Evolutionary conservation across 768 basidiomycete genomes (phyloP).

Genomic region (Boletus bicolor): DNA sequence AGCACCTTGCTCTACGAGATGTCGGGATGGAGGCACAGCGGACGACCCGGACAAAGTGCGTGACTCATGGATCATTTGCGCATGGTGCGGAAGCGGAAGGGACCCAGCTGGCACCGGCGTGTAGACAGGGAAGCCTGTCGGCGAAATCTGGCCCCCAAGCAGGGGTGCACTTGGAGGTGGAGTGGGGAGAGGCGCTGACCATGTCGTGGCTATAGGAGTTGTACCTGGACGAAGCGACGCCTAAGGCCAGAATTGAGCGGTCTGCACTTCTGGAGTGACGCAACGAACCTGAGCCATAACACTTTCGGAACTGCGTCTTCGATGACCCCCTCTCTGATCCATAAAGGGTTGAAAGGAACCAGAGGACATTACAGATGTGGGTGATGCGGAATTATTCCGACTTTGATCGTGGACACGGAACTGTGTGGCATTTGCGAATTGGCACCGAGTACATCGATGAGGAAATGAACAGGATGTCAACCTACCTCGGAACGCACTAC

Average conservation of each 20-base stretch:
- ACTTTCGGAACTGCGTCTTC: slow-evolving; percentile 18
- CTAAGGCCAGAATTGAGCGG: slow-evolving; percentile 7
- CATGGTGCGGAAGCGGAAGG: slow-evolving; percentile 6
- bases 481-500: slow-evolving; percentile 12
- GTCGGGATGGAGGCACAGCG: neutral
- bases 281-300: slow-evolving; percentile 19
- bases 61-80: neutral
- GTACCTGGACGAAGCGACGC: slow-evolving; percentile 9
- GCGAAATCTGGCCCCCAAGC: slow-evolving; percentile 5
- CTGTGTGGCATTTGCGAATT: slow-evolving; percentile 1
- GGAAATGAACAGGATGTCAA: neutral
- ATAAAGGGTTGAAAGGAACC: neutral
- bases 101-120: slow-evolving; percentile 5
- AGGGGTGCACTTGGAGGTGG: slow-evolving; percentile 16
- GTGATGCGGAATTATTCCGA: slow-evolving; percentile 3
- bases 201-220: slow-evolving; percentile 14
- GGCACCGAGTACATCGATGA: neutral
- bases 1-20: neutral
- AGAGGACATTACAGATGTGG: slow-evolving; percentile 3
- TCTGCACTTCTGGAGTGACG: neutral
- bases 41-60: slow-evolving; percentile 5
- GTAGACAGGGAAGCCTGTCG: slow-evolving; percentile 11
- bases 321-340: slow-evolving; percentile 6
- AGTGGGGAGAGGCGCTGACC: slow-evolving; percentile 19
- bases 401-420: slow-evolving; percentile 5